A percentile compares a stretch with the other conserved stretches of the same genome.
Evolutionary conservation across 2,329 filamentous ascomycete genomes (phyloP).

Genomic region (Monilinia vaccinii-corymbosi): DNA sequence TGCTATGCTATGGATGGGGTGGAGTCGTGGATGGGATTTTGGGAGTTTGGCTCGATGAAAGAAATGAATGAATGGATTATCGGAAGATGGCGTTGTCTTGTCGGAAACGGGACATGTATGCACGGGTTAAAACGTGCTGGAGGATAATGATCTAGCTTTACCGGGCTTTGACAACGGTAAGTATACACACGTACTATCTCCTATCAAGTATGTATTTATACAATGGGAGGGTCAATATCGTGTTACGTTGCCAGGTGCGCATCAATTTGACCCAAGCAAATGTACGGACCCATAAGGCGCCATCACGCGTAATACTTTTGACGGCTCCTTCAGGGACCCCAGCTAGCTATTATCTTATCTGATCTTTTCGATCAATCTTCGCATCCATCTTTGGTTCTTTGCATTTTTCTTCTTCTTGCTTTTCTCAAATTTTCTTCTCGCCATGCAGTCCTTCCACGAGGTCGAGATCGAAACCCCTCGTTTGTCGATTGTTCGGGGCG

Average conservation of each 20-base stretch:
- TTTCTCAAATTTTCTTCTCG: not conserved
- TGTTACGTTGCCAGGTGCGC: not conserved
- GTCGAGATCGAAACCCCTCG: not conserved
- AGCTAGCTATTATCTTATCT: slow-evolving; percentile 7
- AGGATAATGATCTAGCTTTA: no score
- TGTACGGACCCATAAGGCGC: not conserved
- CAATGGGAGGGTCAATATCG: not conserved
- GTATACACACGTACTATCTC: no score
- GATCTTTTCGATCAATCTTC: slow-evolving; percentile 4
- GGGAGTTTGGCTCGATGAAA: not conserved
- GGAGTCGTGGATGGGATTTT: not conserved
- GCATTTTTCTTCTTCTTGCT: not conserved
- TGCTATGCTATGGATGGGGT: not conserved
- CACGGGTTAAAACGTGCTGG: not conserved
- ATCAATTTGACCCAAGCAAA: not conserved
- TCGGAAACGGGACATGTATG: not conserved
- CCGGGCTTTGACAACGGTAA: no score
- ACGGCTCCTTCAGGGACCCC: not conserved
- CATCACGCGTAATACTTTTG: not conserved
- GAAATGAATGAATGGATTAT: not conserved
- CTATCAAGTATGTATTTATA: not conserved
- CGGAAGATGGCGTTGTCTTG: no score
- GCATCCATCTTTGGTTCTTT: not conserved
- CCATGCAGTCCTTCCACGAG: slow-evolving; percentile 5
- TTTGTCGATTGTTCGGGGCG: slow-evolving; percentile 3